Evolutionary conservation across 441 rosid genomes (phyloP).

Genomic region (Eruca vesicaria): DNA sequence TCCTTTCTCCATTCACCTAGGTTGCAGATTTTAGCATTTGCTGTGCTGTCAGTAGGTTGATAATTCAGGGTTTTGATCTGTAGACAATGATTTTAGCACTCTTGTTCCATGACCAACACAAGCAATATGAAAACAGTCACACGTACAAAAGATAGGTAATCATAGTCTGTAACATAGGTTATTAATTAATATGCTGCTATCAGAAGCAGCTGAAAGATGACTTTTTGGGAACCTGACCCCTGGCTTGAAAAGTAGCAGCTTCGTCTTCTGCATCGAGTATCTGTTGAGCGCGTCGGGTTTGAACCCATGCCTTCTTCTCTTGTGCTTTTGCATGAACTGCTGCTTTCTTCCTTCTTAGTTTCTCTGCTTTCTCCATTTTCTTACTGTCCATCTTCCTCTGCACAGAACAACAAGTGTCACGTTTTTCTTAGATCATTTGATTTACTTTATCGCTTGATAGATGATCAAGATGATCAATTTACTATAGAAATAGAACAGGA

Average conservation of each 20-base stretch:
- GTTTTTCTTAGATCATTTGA: background rate
- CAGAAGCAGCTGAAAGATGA: slow-evolving; percentile 61
- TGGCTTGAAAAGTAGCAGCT: slow-evolving; percentile 78
- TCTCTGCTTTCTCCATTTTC: slow-evolving; percentile 67
- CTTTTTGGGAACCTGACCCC: slow-evolving; percentile 64
- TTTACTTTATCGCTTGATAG: background rate
- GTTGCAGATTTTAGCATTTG: background rate
- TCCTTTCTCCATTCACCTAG: background rate
- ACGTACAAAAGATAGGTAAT: background rate
- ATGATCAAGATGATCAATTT: background rate
- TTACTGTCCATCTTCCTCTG: slow-evolving; percentile 73
- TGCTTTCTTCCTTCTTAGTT: slow-evolving; percentile 59
- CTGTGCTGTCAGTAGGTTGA: background rate
- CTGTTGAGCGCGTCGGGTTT: slow-evolving; percentile 69
- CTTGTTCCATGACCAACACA: slow-evolving; percentile 10
- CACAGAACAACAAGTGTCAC: background rate
- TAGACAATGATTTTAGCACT: background rate
- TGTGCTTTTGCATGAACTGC: slow-evolving; percentile 67
- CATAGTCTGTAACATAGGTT: background rate
- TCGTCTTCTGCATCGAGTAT: slow-evolving; percentile 70
- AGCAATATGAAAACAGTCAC: slow-evolving; percentile 10
- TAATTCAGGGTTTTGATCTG: background rate
- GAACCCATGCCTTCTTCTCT: slow-evolving; percentile 71
- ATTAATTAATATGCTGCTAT: slow-evolving; percentile 2
- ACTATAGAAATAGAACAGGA: background rate